Evolutionary conservation across 345 rosid genomes (phyloP).

Genomic region (Bretschneidera sinensis): DNA sequence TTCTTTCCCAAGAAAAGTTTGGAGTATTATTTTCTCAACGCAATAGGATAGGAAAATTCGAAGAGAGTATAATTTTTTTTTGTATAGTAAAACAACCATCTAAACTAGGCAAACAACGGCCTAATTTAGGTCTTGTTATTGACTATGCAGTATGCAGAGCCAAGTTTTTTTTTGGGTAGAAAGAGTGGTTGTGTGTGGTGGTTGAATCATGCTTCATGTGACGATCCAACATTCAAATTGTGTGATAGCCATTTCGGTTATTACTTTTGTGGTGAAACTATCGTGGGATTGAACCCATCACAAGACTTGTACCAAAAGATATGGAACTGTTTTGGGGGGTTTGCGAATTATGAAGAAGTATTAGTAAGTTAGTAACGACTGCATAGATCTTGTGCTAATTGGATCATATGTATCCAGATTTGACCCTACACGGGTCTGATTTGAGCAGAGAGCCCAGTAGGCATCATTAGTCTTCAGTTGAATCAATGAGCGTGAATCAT

Average conservation of each 20-base stretch:
- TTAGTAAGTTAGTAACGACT: too few relatives aligned
- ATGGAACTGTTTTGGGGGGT: conserved; percentile 1
- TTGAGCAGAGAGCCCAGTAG: too few relatives aligned
- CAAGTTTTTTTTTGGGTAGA: not conserved
- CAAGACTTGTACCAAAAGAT: not conserved
- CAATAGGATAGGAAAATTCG: too few relatives aligned
- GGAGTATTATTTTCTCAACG: too few relatives aligned
- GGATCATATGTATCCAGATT: too few relatives aligned
- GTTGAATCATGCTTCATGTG: conserved; percentile 19
- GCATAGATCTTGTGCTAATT: too few relatives aligned
- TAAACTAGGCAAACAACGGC: not conserved
- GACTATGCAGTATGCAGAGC: not conserved
- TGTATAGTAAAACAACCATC: not conserved
- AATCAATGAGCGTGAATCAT: too few relatives aligned
- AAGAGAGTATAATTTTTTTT: not conserved
- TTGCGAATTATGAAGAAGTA: too few relatives aligned
- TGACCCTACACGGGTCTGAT: too few relatives aligned
- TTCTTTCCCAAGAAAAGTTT: too few relatives aligned
- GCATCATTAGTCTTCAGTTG: too few relatives aligned
- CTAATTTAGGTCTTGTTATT: not conserved
- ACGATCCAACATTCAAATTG: conserved; percentile 7
- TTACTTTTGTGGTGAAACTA: not conserved
- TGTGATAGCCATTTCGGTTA: not conserved
- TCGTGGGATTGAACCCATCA: not conserved
- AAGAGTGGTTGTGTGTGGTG: not conserved